Conservation (phyloP, 495 filamentous ascomycete species). For the Pyrenopolyporus hunteri region DNA sequence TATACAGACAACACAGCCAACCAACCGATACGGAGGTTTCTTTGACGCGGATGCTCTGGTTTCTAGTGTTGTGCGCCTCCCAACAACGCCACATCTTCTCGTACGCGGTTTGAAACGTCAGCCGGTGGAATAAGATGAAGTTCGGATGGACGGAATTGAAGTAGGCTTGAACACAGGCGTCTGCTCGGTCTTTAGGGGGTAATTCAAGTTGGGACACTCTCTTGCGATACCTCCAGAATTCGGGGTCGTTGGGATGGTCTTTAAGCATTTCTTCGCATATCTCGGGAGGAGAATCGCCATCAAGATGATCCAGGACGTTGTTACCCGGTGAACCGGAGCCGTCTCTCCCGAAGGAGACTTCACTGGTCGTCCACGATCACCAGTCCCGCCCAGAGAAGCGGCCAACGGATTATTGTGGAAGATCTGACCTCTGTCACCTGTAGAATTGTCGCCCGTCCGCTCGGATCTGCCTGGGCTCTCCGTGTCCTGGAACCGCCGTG, state of each 20-base stretch:
- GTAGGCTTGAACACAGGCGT: constrained; percentile 49
- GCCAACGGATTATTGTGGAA: constrained; percentile 21
- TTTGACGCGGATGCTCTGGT: background rate
- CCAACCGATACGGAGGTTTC: constrained; percentile 40
- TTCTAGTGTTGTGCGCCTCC: constrained; percentile 15
- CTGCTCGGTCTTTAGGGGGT: constrained; percentile 40
- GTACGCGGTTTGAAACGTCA: constrained; percentile 51
- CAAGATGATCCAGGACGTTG: constrained; percentile 21
- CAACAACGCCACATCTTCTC: constrained; percentile 46
- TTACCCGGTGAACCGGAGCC: background rate
- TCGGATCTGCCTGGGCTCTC: background rate
- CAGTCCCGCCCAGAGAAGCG: constrained; percentile 28
- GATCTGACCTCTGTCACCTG: background rate
- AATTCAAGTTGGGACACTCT: constrained; percentile 34
- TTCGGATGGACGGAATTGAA: constrained; percentile 53
- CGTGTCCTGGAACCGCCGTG: constrained; percentile 18
- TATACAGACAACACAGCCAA: constrained; percentile 55
- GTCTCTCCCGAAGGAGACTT: background rate
- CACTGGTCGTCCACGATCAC: constrained; percentile 12
- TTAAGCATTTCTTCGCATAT: constrained; percentile 32
- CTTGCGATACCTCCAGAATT: constrained; percentile 35
- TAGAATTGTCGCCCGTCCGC: background rate
- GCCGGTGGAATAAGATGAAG: constrained; percentile 53
- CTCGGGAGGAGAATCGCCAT: constrained; percentile 28
- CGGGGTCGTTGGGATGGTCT: constrained; percentile 29